Conservation (phyloP, 2,329 filamentous ascomycete genomes). For the Chrysoporthe deuterocubensis region DNA sequence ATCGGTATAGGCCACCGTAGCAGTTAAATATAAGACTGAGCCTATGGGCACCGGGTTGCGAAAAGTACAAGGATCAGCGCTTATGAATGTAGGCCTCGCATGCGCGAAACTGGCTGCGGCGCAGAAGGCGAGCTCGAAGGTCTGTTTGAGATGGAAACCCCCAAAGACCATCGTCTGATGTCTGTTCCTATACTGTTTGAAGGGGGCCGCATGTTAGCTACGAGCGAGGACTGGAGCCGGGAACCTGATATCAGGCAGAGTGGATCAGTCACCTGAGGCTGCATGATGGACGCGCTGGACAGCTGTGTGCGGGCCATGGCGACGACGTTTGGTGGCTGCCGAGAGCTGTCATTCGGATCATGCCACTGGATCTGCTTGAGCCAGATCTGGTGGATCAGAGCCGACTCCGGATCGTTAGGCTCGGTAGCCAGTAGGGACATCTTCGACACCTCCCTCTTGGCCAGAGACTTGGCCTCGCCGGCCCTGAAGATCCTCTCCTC, state of each 20-base stretch:
- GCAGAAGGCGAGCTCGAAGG: conserved; percentile 77
- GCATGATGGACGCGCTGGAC: conserved; percentile 71
- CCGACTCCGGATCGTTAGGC: conserved; percentile 72
- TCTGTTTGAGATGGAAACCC: conserved; percentile 74
- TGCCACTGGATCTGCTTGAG: conserved; percentile 68
- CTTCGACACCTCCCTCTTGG: conserved; percentile 66
- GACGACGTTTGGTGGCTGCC: conserved; percentile 49
- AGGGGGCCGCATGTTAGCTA: background rate
- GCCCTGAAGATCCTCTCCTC: conserved; percentile 66
- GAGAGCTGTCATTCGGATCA: conserved; percentile 38
- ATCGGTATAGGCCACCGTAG: conserved; percentile 74
- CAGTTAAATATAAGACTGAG: conserved; percentile 74
- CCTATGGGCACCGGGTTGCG: conserved; percentile 77
- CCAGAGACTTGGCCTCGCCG: conserved; percentile 61
- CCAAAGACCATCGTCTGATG: conserved; percentile 82
- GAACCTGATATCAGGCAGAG: background rate
- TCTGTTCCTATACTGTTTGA: conserved; percentile 32
- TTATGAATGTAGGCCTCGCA: conserved; percentile 71
- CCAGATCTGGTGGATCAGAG: conserved; percentile 76
- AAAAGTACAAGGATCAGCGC: conserved; percentile 74
- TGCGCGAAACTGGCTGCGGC: conserved; percentile 74
- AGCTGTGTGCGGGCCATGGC: conserved; percentile 64
- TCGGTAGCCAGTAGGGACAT: conserved; percentile 68
- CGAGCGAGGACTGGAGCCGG: too few species aligned
- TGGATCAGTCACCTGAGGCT: conserved; percentile 54